A percentile compares a stretch with the other conserved stretches of the same genome.
These are phyloP conservation scores for Tritrichomonas foetus DNA, from an alignment of 208 protist species.

Conservation along the genomic window DNA sequence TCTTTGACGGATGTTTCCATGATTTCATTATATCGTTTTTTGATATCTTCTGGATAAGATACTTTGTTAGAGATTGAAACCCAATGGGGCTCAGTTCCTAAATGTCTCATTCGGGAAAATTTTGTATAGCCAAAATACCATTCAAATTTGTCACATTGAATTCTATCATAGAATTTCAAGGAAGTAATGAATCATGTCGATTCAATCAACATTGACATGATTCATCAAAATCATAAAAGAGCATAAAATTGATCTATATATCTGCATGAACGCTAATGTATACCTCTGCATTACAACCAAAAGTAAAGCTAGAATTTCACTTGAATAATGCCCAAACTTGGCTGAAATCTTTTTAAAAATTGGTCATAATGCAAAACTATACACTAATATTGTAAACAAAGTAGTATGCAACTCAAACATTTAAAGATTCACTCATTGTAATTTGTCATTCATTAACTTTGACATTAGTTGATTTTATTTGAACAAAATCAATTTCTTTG, in stretches of 20 bases:
- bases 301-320: not conserved
- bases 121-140: too few relatives aligned
- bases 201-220: not conserved
- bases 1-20: not conserved
- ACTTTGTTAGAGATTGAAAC: not conserved
- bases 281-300: not conserved
- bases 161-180: not conserved
- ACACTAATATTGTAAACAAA: not conserved
- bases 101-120: not conserved
- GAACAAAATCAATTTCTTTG: too few relatives aligned
- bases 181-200: not conserved
- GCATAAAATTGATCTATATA: not conserved
- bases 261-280: not conserved
- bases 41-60: not conserved
- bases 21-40: not conserved
- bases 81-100: conserved; percentile 8
- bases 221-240: not conserved
- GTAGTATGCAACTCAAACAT: not conserved
- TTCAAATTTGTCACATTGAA: not conserved
- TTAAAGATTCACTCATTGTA: not conserved
- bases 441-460: not conserved
- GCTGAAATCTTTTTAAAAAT: not conserved
- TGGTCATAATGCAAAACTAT: not conserved
- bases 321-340: too few relatives aligned
- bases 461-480: not conserved